phyloP scores from a whole-genome alignment of 2,329 filamentous ascomycete genomes.

The Xylariaceae sp. region DNA sequence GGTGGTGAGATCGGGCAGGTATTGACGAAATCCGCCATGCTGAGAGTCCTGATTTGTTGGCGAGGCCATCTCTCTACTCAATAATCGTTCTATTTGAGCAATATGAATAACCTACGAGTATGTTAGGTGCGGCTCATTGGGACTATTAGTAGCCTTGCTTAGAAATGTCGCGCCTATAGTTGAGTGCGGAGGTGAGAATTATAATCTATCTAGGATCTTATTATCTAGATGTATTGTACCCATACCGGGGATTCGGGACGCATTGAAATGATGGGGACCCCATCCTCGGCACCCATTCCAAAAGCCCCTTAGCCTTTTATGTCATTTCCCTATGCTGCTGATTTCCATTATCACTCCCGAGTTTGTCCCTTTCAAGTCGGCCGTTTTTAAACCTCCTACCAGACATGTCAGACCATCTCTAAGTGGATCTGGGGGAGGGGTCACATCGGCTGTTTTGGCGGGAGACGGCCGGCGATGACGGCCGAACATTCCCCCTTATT shows the following conservation, averaged over 20 bases:
- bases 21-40: constrained; percentile 57
- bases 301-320: too few relatives aligned
- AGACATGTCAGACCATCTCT: not conserved
- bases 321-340: not conserved
- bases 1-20: constrained; percentile 66
- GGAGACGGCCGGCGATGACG: not conserved
- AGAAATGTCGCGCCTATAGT: not conserved
- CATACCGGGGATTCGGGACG: constrained; percentile 1
- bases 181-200: not conserved
- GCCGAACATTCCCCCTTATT: constrained; percentile 23
- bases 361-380: not conserved
- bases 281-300: too few relatives aligned
- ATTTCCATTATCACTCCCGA: not conserved
- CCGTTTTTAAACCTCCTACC: constrained; percentile 13
- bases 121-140: not conserved
- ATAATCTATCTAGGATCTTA: too few relatives aligned
- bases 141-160: too few relatives aligned
- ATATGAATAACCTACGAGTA: not conserved
- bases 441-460: constrained; percentile 16
- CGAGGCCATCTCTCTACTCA: constrained; percentile 12
- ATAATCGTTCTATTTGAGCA: not conserved
- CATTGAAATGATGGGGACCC: not conserved
- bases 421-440: constrained; percentile 7
- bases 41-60: constrained; percentile 3
- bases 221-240: too few relatives aligned